These are phyloP conservation scores for Lyophyllum decastes DNA, from an alignment of 768 basidiomycete species.

Conservation along the genomic window DNA sequence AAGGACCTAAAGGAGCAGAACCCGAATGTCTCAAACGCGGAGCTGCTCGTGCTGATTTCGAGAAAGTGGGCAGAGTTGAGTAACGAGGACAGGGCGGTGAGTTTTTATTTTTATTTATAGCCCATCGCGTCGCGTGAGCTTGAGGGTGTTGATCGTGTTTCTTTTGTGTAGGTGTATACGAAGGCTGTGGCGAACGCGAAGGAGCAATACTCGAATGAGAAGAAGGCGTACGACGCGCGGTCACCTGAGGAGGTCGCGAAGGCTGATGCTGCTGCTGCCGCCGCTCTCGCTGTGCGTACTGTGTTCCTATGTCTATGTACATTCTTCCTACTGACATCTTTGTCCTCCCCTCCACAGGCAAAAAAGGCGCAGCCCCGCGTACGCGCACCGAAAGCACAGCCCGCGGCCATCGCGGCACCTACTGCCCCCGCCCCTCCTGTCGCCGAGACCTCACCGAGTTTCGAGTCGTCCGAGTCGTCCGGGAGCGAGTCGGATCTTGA, in stretches of 20 bases:
- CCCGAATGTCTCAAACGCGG: constrained; percentile 67
- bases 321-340: neutral
- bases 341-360: constrained; percentile 7
- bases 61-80: constrained; percentile 73
- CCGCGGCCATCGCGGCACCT: constrained; percentile 1
- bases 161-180: constrained; percentile 54
- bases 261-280: constrained; percentile 45
- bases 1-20: constrained; percentile 65
- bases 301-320: neutral
- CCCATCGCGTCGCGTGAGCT: constrained; percentile 1
- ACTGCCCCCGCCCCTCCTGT: constrained; percentile 22
- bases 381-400: constrained; percentile 10
- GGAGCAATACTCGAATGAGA: constrained; percentile 60
- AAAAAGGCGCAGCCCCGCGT: constrained; percentile 23
- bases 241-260: constrained; percentile 49
- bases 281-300: constrained; percentile 37
- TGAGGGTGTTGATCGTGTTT: constrained; percentile 7
- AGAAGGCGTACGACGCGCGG: constrained; percentile 64
- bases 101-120: constrained; percentile 25
- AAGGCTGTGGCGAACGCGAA: constrained; percentile 60
- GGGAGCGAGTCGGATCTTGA: constrained; percentile 28
- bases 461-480: constrained; percentile 30
- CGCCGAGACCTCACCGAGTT: constrained; percentile 27
- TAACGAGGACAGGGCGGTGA: constrained; percentile 72
- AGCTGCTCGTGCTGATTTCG: constrained; percentile 71